Conservation (phyloP, 1,284 basidiomycete species). For the Apiotrichum sp. region DNA sequence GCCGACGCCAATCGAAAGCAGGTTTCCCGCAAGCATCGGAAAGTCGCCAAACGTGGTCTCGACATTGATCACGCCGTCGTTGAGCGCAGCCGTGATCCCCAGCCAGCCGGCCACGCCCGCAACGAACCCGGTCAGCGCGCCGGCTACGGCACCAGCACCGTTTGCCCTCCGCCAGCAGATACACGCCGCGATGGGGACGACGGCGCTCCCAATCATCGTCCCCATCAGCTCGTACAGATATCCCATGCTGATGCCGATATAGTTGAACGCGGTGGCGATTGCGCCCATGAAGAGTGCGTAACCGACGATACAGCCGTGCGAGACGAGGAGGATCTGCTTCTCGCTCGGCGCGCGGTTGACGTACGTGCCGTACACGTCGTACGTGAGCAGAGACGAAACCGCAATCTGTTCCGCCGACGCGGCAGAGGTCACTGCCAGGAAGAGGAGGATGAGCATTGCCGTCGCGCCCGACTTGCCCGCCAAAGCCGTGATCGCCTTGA, state of each 20-base stretch:
- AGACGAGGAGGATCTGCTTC: constrained; percentile 55
- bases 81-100: constrained; percentile 66
- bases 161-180: constrained; percentile 79
- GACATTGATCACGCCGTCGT: constrained; percentile 67
- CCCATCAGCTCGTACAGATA: constrained; percentile 44
- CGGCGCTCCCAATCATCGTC: constrained; percentile 65
- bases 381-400: constrained; percentile 68
- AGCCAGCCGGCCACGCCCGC: constrained; percentile 73
- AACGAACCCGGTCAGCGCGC: constrained; percentile 63
- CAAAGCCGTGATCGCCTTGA: constrained; percentile 62
- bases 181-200: constrained; percentile 76
- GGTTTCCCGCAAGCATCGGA: constrained; percentile 66
- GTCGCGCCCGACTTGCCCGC: constrained; percentile 68
- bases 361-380: constrained; percentile 62
- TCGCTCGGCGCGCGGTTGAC: constrained; percentile 58
- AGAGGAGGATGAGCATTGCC: constrained; percentile 43
- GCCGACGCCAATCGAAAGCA: constrained; percentile 75
- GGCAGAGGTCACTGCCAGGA: constrained; percentile 67
- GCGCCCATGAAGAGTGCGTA: constrained; percentile 75
- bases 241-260: constrained; percentile 79
- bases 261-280: constrained; percentile 78
- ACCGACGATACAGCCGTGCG: constrained; percentile 53
- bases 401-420: constrained; percentile 86
- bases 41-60: constrained; percentile 59
- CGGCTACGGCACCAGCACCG: constrained; percentile 68